These are phyloP conservation scores for Cucumis sativus DNA, from an alignment of 306 rosid species.

Conservation along the genomic window DNA sequence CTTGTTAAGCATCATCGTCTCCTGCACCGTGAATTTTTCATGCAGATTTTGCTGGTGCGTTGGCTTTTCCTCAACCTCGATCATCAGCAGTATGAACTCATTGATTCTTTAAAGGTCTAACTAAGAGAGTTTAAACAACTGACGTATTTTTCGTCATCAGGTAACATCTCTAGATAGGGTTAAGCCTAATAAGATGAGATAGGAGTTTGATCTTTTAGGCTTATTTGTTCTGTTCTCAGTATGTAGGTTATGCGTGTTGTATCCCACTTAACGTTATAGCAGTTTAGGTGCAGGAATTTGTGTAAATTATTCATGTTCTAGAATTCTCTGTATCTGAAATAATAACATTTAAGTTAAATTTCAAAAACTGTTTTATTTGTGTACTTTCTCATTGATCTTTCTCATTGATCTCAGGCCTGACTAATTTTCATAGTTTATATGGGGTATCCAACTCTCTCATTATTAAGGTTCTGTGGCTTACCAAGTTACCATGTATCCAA, in stretches of 20 bases:
- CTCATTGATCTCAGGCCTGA: neutral
- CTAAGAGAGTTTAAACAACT: neutral
- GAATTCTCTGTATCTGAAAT: slow-evolving; percentile 2
- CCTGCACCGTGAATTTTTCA: neutral
- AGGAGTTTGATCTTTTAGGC: neutral
- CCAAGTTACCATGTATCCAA: neutral
- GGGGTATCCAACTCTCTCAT: neutral
- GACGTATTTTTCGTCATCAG: slow-evolving; percentile 1
- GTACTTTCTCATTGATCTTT: neutral
- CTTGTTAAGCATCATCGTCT: neutral
- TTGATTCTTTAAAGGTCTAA: slow-evolving; percentile 5
- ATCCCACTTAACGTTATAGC: neutral
- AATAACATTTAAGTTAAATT: neutral
- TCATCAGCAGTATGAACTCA: neutral
- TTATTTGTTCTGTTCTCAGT: neutral
- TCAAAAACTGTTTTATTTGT: neutral
- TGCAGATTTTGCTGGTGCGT: neutral
- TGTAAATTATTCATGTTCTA: slow-evolving; percentile 3
- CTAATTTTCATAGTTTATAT: neutral
- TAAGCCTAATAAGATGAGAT: neutral
- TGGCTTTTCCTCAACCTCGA: neutral
- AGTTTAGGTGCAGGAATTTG: neutral
- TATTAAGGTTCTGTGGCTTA: neutral
- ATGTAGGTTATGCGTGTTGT: slow-evolving; percentile 6
- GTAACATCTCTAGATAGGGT: slow-evolving; percentile 2